Percentiles rank a stretch among this genome's conserved stretches.
Evolutionary conservation across 1,284 basidiomycete species (phyloP).

Genomic region (Fomes fomentarius): DNA sequence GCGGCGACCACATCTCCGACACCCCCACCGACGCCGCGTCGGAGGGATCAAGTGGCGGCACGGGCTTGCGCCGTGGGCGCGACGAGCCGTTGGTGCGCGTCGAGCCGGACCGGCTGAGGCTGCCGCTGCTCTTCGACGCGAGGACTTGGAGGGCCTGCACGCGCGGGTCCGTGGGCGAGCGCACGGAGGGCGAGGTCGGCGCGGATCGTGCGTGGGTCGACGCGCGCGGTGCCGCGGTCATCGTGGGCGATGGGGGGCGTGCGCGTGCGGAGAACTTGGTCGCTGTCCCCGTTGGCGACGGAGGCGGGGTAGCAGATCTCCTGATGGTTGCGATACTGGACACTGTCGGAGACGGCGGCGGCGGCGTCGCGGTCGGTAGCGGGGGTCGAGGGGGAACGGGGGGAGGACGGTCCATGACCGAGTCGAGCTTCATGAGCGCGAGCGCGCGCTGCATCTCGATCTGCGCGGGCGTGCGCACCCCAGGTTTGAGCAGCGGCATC

Average conservation of each 20-base stretch:
- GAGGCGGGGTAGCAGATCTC: too few relatives aligned
- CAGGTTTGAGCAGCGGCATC: conserved; percentile 13
- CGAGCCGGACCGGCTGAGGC: neutral
- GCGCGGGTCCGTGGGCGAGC: neutral
- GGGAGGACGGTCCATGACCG: neutral
- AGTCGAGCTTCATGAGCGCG: neutral
- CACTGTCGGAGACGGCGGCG: neutral
- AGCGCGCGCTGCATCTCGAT: neutral
- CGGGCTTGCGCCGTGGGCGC: neutral
- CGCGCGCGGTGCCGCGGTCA: too few relatives aligned
- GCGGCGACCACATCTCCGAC: neutral
- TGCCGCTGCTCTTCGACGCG: neutral
- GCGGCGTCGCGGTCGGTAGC: neutral
- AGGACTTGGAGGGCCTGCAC: neutral
- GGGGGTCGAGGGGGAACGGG: neutral
- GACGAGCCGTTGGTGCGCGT: neutral
- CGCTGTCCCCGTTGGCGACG: neutral
- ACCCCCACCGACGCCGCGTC: neutral
- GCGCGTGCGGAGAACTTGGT: too few relatives aligned
- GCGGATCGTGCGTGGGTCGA: too few relatives aligned
- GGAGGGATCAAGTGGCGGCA: neutral
- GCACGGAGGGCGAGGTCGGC: neutral
- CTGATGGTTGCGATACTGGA: neutral
- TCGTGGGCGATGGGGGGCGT: too few relatives aligned
- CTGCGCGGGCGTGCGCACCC: neutral